A percentile compares a stretch with the other conserved stretches of the same genome.
phyloP scores from a whole-genome alignment of 768 basidiomycete species.

The Jaapia argillacea region DNA sequence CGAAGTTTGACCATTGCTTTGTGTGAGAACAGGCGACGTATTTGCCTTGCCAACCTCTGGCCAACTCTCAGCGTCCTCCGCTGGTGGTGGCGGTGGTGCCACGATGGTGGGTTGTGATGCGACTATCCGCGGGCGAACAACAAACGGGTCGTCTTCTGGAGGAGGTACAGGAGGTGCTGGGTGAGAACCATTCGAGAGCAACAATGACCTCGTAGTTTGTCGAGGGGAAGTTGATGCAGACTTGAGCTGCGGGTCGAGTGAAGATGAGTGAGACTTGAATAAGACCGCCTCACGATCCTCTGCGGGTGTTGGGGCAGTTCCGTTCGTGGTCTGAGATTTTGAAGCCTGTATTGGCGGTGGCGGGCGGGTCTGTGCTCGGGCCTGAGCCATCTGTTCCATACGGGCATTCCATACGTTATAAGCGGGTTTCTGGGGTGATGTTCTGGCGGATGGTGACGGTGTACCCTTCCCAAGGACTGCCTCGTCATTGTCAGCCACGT shows the following conservation, averaged over 20 bases:
- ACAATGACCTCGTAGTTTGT: conserved; percentile 4
- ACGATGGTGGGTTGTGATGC: conserved; percentile 15
- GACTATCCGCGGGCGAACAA: conserved; percentile 27
- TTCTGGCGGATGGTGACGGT: conserved; percentile 16
- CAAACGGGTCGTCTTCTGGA: conserved; percentile 30
- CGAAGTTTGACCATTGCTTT: conserved; percentile 4
- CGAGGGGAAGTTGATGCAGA: not conserved
- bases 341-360: not conserved
- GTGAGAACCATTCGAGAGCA: conserved; percentile 4
- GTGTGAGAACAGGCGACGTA: conserved; percentile 5
- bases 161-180: conserved; percentile 3
- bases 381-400: conserved; percentile 28
- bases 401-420: conserved; percentile 35
- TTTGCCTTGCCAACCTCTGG: conserved; percentile 33
- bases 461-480: conserved; percentile 7
- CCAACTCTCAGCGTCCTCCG: conserved; percentile 30
- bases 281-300: not conserved
- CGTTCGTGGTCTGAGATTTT: not conserved
- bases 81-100: conserved; percentile 16
- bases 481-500: conserved; percentile 2
- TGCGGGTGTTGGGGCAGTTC: not conserved
- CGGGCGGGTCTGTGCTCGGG: conserved; percentile 15
- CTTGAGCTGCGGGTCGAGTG: not conserved
- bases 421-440: conserved; percentile 11
- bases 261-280: not conserved